Base-by-base conservation (phyloP, 1,139 yeast genomes). In the Nakaseomyces sp. region DNA sequence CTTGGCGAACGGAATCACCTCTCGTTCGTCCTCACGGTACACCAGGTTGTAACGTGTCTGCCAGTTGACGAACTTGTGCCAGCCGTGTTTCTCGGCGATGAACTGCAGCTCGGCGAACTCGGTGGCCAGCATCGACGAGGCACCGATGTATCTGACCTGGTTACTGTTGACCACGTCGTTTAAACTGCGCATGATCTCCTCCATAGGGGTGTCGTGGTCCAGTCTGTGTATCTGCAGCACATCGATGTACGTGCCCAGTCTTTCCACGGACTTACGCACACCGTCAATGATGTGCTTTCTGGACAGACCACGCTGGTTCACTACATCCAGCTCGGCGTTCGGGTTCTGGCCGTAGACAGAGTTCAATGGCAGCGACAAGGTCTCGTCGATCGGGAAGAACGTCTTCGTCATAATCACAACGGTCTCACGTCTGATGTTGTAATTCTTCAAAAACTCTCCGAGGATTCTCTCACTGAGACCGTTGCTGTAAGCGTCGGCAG, bases 201-300 rank as follows among this genome's bases (percentile, higher is more conserved):
- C 63, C 47, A 67, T 66, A 37, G 73, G 74, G 3, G 72, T 66
- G 0, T 52, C 47, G 13, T 50, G 50, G 49, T 73, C 78, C 39
- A 61, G 59, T 48, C 77, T 59, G 51, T 74, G 79, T 44, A 74
- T 71, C 54, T 73, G 77, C 22, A 64, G 63, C 13, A 73, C 68
- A 53, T 74, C 79, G 37, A 73, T 66, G 53, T 69, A 68, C 1
- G 77, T 72, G 5, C 77, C 78, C 47, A 74, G 56, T 58, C 78
- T 64, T 47, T 63, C 62, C 31, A 65, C 66, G 0, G 73, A 68
- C 1, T 64, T 48, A 20, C 65, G 54, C 10, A 60, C 71, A 2
- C 73, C 74, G n/a, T 70, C 75, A 31, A 73, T 46, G 15, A 74
- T 70, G 9, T 22, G 24, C 9, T 22, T 22, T 22, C 24, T 22